Base-by-base conservation (phyloP, 2,329 filamentous ascomycete genomes). In the Neonectria hederae region DNA sequence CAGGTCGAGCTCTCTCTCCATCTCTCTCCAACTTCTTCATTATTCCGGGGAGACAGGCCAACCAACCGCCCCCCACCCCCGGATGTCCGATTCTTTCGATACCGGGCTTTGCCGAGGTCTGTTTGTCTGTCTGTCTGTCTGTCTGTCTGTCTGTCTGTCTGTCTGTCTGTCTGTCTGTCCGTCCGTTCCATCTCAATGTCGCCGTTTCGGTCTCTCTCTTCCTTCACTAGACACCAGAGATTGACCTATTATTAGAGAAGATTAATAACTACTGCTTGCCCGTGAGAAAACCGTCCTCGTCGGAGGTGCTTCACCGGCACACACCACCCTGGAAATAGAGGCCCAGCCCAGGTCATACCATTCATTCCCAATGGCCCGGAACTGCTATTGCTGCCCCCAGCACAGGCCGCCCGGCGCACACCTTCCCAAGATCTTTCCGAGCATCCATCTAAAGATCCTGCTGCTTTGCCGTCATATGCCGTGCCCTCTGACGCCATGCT, bases 271-370 rank as follows among this genome's bases (percentile, higher is more conserved):
- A n/a, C n/a, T n/a, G 28, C 28, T 28, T 38, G 14, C 17, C 7
- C 13, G 6, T 17, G 11, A 32, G 2, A 9, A 32, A 32, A 2
- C 10, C 4, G 14, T 42, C n/a, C 38, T 42, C 38, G 49, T 14
- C 69, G 69, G 68, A 69, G 22, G 52, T 66, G 32, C 54, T 68
- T 68, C 55, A 65, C 65, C 70, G 68, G 46, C 28, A 19, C 40
- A 35, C 56, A n/a, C 22, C 40, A 42, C 48, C 28, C 28, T 28
- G 28, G 28, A 10, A 10, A 28, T 10, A 28, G 28, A 28, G 28
- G 2, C 28, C 28, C 28, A n/a, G n/a, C n/a, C n/a, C 59, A 61
- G 3, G 5, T 45, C 38, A 24, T 56, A 30, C 19, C 21, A 48
- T 40, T n/a, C n/a, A n/a, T n/a, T n/a, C 28, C 30, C 54, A 57